These are phyloP conservation scores for Hirsutella minnesotensis DNA, from an alignment of 2,329 filamentous ascomycete species.

Conservation along the genomic window DNA sequence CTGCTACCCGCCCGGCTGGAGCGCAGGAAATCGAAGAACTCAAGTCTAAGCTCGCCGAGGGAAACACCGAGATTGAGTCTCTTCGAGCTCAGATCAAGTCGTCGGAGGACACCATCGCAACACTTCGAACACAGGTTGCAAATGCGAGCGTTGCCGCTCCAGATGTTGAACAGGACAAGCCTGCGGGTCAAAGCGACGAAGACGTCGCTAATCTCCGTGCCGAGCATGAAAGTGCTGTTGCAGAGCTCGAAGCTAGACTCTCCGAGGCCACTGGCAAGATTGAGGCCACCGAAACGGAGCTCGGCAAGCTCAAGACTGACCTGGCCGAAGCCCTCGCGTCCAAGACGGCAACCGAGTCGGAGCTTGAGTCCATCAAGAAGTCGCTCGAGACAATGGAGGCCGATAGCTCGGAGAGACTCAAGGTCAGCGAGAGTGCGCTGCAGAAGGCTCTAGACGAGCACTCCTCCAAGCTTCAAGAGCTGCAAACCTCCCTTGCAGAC, in stretches of 20 bases:
- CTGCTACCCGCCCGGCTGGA: slow-evolving; percentile 28
- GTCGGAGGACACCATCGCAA: slow-evolving; percentile 42
- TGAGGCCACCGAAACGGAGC: slow-evolving; percentile 35
- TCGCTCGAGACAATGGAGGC: slow-evolving; percentile 32
- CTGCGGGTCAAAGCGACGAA: slow-evolving; percentile 29
- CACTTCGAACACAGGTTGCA: slow-evolving; percentile 40
- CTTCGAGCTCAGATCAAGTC: slow-evolving; percentile 44
- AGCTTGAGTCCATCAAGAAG: slow-evolving; percentile 36
- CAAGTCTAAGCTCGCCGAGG: slow-evolving; percentile 45
- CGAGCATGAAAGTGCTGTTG: slow-evolving; percentile 36
- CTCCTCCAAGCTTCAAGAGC: slow-evolving; percentile 32
- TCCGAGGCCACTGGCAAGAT: slow-evolving; percentile 39
- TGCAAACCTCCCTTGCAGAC: slow-evolving; percentile 36
- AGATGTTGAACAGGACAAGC: slow-evolving; percentile 26
- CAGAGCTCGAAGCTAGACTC: slow-evolving; percentile 33
- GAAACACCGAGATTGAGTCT: slow-evolving; percentile 43
- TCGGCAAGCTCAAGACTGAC: slow-evolving; percentile 37
- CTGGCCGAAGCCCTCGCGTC: slow-evolving; percentile 34
- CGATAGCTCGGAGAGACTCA: slow-evolving; percentile 22
- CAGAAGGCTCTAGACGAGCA: slow-evolving; percentile 34
- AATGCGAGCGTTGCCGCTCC: slow-evolving; percentile 23
- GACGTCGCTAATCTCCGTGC: slow-evolving; percentile 35
- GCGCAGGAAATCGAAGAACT: slow-evolving; percentile 48
- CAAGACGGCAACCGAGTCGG: slow-evolving; percentile 35
- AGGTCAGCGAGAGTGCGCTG: slow-evolving; percentile 19